Base-by-base conservation (phyloP, 2,329 filamentous ascomycete genomes). In the Chrysosporium queenslandicum region DNA sequence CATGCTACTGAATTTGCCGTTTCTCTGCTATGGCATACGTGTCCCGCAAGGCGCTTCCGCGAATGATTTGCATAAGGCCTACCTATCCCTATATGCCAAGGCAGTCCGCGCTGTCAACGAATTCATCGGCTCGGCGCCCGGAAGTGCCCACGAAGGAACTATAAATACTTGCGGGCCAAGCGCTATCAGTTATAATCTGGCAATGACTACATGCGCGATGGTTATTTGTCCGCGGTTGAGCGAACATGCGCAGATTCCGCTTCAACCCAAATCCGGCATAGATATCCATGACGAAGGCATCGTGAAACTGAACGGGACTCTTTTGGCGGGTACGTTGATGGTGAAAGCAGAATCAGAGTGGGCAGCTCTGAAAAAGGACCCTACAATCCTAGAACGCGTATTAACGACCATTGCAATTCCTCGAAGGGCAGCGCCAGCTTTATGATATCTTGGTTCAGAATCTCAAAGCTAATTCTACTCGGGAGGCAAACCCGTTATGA, bases 261-360 rank as follows among this genome's bases (percentile, higher is more conserved):
- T 71, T 5, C 66, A 70, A 14, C 58, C 66, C 30, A 68, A 64
- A 5, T 63, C 61, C 4, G 65, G 68, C 4, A 58, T 45, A 1
- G 61, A 64, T 29, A 54, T 64, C 4, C 56, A 49, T 0, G 64
- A 65, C 5, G 61, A 61, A 2, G 63, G 67, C 34, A 67, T 70
- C 37, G 68, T 80, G 14, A 73, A 73, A 7, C 59, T 80, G 32
- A 81, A 81, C 55, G 78, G 78, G 2, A 81, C 78, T 0, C 68
- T 79, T 16, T 66, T 81, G 2, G 78, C 71, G 1, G 78, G 77
- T 0, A 80, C 77, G 3, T 63, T 80, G 55, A 78, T 81, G 77
- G 78, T 81, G 18, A 81, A 80, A 62, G 66, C 71, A 5, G 66
- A 77, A 58, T 68, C 67, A 7, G 75, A 80, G 59, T 81, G 76